Base-by-base conservation (phyloP, 768 basidiomycete species). In the Naematelia encephala region DNA sequence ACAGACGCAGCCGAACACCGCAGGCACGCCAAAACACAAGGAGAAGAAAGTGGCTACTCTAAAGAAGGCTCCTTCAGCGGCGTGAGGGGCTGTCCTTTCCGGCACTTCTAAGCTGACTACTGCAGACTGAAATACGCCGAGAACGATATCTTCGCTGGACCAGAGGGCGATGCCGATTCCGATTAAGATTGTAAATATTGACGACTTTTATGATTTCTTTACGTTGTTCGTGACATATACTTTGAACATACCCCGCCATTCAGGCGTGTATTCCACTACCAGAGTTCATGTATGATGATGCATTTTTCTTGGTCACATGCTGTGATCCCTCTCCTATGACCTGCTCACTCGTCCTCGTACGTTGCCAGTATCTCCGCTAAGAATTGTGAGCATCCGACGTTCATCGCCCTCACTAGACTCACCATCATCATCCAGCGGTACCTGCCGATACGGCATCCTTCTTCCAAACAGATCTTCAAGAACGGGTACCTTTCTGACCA, bases 371-470 rank as follows among this genome's bases (percentile, higher is more conserved):
- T 61, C 63, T 68, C 69, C 19, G 69, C 67, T 62, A 46, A 5
- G 13, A n/a, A 44, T 22, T 27, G 39, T 52, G 43, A 53, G 43
- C 27, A 34, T 23, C 10, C 27, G 13, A 5, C 34, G 43, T 45
- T 5, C 27, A 14, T 12, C n/a, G 19, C 8, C 29, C 16, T 43
- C 29, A 13, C 19, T 25, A 4, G 50, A 65, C 68, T 71, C 63
- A 66, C 72, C 75, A 61, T 77, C 78, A 50, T 77, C 78, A 50
- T 78, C 76, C 16, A 77, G 66, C 5, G 74, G 68, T 13, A 78
- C 60, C 25, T 63, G 59, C 39, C 77, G 64, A 58, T 78, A 78
- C 12, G 66, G 66, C 28, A 60, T 54, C 22, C 64, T 42, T 39
- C 63, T 68, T 4, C 59, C 57, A 60, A 78, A 67, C 59, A 77